A percentile compares a stretch with the other conserved stretches of the same genome.
phyloP scores from a whole-genome alignment of 1,139 yeast genomes.

The Meyerozyma athensensis region DNA sequence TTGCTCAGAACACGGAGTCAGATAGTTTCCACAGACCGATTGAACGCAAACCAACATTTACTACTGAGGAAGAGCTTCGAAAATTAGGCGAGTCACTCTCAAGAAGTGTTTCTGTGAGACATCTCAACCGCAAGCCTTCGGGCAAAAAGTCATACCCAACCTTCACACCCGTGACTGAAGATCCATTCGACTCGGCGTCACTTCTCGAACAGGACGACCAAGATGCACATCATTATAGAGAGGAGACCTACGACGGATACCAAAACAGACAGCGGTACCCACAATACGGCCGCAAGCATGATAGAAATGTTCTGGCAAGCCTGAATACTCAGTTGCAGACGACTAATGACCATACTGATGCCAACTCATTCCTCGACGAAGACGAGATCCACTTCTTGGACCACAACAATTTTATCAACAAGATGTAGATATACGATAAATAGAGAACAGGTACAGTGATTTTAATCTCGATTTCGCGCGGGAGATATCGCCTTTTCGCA shows the following conservation, averaged over 20 bases:
- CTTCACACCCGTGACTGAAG: not conserved
- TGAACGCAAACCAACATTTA: constrained; percentile 3
- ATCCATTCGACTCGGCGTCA: constrained; percentile 7
- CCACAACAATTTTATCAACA: constrained; percentile 16
- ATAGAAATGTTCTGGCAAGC: not conserved
- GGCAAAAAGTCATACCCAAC: constrained; percentile 3
- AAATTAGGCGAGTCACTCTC: constrained; percentile 31
- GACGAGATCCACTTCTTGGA: constrained; percentile 27
- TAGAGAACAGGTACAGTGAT: too few relatives aligned
- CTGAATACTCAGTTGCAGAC: not conserved
- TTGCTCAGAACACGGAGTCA: not conserved
- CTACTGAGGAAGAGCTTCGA: constrained; percentile 24
- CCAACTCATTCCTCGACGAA: constrained; percentile 22
- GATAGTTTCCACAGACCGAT: not conserved
- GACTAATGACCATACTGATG: not conserved
- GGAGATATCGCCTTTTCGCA: constrained; percentile 4
- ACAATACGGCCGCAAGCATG: constrained; percentile 1
- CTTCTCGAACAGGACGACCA: constrained; percentile 6
- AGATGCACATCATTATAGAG: constrained; percentile 13
- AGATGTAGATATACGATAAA: too few relatives aligned
- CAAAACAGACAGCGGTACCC: constrained; percentile 4
- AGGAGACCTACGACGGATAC: constrained; percentile 18
- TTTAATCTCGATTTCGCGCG: constrained; percentile 3
- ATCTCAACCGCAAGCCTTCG: constrained; percentile 13
- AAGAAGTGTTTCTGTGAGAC: constrained; percentile 24